Evolutionary conservation across 1,284 basidiomycete species (phyloP).

Genomic region (Baeospora myosura): DNA sequence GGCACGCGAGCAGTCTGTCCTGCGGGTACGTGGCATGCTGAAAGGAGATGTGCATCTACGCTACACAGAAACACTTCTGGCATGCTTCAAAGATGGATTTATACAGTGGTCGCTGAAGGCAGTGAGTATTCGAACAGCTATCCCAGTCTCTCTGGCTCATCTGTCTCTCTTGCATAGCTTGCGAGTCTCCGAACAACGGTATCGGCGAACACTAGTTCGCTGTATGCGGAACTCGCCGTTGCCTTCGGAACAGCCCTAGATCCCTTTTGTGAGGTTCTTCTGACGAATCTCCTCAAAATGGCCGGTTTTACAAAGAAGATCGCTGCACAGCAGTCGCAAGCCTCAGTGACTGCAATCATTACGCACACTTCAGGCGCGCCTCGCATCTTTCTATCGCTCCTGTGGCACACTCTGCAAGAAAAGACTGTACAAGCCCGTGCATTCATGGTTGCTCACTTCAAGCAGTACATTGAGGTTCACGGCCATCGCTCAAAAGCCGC

Average conservation of each 20-base stretch:
- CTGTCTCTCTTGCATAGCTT: slow-evolving; percentile 42
- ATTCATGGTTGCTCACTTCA: slow-evolving; percentile 62
- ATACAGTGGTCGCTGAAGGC: slow-evolving; percentile 83
- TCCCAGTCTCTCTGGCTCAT: slow-evolving; percentile 5
- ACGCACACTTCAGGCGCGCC: slow-evolving; percentile 65
- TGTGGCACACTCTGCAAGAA: slow-evolving; percentile 74
- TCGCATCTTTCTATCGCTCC: slow-evolving; percentile 61
- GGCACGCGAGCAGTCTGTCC: slow-evolving; percentile 71
- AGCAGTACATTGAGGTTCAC: slow-evolving; percentile 67
- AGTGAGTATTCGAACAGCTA: slow-evolving; percentile 38
- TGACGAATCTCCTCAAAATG: slow-evolving; percentile 79
- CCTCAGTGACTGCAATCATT: slow-evolving; percentile 64
- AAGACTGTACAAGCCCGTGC: slow-evolving; percentile 80
- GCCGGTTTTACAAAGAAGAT: slow-evolving; percentile 95
- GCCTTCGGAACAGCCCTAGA: slow-evolving; percentile 70
- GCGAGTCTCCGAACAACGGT: slow-evolving; percentile 90
- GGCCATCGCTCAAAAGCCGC: slow-evolving; percentile 51
- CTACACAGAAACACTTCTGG: slow-evolving; percentile 69
- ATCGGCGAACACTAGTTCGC: slow-evolving; percentile 68
- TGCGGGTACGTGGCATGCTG: slow-evolving; percentile 86
- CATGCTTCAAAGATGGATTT: slow-evolving; percentile 68
- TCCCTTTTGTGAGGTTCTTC: slow-evolving; percentile 68
- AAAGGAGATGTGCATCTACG: slow-evolving; percentile 74
- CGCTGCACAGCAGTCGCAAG: slow-evolving; percentile 81
- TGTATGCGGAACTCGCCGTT: slow-evolving; percentile 73